Evolutionary conservation across 2,329 filamentous ascomycete species (phyloP).

Genomic region (Ceratocystis destructans): DNA sequence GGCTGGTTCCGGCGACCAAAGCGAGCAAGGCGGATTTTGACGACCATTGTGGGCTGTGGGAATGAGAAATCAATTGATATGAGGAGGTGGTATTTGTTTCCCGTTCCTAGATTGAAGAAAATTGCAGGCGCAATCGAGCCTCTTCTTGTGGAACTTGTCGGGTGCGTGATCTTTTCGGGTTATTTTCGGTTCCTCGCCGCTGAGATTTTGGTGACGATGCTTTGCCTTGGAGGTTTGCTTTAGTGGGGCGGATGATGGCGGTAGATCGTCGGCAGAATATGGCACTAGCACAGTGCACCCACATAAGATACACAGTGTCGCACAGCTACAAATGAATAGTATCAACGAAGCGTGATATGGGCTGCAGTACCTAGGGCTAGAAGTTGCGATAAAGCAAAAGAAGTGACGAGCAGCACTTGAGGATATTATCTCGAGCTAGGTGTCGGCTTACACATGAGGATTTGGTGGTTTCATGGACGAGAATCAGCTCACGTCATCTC

Average conservation of each 20-base stretch:
- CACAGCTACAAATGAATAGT: background rate
- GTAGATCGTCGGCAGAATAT: background rate
- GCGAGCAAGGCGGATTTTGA: conserved; percentile 85
- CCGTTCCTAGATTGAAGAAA: background rate
- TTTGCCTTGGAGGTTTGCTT: conserved; percentile 3
- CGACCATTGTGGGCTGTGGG: conserved; percentile 52
- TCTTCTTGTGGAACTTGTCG: background rate
- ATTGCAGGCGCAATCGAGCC: background rate
- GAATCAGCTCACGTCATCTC: background rate
- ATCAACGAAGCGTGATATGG: background rate
- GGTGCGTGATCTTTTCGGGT: background rate
- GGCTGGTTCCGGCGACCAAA: conserved; percentile 81
- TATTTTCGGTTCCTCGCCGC: background rate
- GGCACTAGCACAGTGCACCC: background rate
- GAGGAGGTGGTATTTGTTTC: too few species aligned
- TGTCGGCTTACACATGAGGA: background rate
- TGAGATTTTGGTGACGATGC: background rate
- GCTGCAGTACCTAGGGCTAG: background rate
- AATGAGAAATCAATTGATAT: background rate
- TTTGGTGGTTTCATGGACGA: background rate
- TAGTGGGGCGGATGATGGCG: background rate
- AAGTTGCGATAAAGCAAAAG: background rate
- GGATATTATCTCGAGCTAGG: too few species aligned
- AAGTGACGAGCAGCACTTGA: too few species aligned
- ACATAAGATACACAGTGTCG: background rate